Evolutionary conservation across 2,329 filamentous ascomycete species (phyloP).

Genomic region (Phoma herbarum): DNA sequence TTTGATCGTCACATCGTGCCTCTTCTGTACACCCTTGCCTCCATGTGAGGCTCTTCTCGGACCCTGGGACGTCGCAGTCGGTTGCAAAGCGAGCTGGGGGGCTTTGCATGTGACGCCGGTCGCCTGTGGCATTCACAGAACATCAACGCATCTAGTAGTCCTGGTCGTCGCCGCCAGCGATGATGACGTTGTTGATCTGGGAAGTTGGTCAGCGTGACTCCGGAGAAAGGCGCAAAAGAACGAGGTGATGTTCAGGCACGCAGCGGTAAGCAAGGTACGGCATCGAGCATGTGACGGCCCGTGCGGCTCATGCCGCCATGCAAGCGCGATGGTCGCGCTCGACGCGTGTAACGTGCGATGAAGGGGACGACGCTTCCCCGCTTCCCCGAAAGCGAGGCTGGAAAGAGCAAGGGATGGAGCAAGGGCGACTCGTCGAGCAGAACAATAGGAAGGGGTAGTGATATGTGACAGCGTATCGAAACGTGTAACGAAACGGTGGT

Average conservation of each 20-base stretch:
- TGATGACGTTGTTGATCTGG: conserved; percentile 88
- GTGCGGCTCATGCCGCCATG: conserved; percentile 22
- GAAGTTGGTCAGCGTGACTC: conserved; percentile 23
- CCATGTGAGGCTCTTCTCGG: background rate
- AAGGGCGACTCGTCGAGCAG: conserved; percentile 17
- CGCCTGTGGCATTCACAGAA: background rate
- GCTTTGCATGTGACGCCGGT: conserved; percentile 2
- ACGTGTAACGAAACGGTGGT: conserved; percentile 13
- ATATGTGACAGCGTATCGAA: conserved; percentile 34
- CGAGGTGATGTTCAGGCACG: conserved; percentile 5
- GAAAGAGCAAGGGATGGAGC: conserved; percentile 23
- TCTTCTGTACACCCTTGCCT: conserved; percentile 8
- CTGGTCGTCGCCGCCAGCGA: conserved; percentile 84
- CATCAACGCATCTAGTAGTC: conserved; percentile 70
- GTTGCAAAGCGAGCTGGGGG: conserved; percentile 2
- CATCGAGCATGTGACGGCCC: conserved; percentile 6
- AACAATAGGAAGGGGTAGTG: conserved; percentile 14
- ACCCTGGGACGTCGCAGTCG: conserved; percentile 5
- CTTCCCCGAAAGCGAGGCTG: conserved; percentile 30
- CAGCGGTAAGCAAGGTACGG: conserved; percentile 2
- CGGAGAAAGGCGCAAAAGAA: conserved; percentile 14
- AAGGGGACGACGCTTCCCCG: conserved; percentile 23
- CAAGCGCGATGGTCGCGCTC: conserved; percentile 21
- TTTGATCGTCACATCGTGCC: conserved; percentile 22
- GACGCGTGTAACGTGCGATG: conserved; percentile 33